Conservation (phyloP, 345 rosid species). For the Murraya koenigii region DNA sequence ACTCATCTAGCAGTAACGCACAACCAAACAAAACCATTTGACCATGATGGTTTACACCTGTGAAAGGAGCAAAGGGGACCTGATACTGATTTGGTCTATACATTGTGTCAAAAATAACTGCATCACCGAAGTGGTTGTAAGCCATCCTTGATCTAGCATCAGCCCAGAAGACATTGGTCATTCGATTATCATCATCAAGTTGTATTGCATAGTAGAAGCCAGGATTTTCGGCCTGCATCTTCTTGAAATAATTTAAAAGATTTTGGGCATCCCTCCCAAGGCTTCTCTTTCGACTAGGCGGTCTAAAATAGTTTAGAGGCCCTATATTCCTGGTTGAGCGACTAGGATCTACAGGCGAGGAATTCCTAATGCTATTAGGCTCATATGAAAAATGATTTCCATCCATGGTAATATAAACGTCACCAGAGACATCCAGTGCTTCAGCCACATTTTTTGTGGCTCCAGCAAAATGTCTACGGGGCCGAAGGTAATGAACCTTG, state of each 20-base stretch:
- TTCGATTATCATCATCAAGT: constrained; percentile 57
- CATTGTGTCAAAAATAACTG: constrained; percentile 63
- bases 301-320: constrained; percentile 32
- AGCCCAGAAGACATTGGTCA: constrained; percentile 74
- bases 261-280: constrained; percentile 64
- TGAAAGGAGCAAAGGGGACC: constrained; percentile 72
- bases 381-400: constrained; percentile 39
- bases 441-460: constrained; percentile 37
- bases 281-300: constrained; percentile 40
- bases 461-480: constrained; percentile 60
- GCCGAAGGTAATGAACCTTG: constrained; percentile 51
- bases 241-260: constrained; percentile 57
- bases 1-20: constrained; percentile 65
- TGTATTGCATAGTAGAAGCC: constrained; percentile 70
- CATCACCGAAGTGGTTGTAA: constrained; percentile 60
- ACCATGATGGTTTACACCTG: constrained; percentile 66
- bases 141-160: constrained; percentile 73
- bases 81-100: constrained; percentile 68
- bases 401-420: constrained; percentile 34
- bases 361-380: constrained; percentile 28
- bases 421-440: constrained; percentile 29
- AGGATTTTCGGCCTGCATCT: constrained; percentile 64
- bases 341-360: constrained; percentile 34
- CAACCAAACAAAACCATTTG: constrained; percentile 67
- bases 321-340: constrained; percentile 27